Conservation (phyloP, 352 stramenopile genomes). For the Globisporangium emineosum region DNA sequence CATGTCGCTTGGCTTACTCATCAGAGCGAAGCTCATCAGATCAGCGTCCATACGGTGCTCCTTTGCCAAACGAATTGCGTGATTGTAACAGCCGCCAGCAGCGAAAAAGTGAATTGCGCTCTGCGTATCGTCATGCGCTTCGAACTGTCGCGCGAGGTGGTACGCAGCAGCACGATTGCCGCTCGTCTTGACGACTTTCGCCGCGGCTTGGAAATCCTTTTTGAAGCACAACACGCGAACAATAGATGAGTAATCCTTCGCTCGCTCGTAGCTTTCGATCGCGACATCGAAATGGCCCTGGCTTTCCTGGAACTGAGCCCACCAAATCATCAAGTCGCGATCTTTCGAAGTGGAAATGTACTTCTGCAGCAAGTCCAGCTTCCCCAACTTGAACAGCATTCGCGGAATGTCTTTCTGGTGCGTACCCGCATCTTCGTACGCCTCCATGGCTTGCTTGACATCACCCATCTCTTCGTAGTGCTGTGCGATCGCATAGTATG, state of each 20-base stretch:
- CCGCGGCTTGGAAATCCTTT: constrained; percentile 83
- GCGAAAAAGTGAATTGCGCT: constrained; percentile 92
- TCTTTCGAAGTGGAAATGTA: constrained; percentile 90
- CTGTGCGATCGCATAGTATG: constrained; percentile 85
- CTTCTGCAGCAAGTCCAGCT: constrained; percentile 88
- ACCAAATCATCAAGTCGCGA: constrained; percentile 89
- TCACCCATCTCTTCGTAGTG: constrained; percentile 89
- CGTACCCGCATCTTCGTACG: constrained; percentile 90
- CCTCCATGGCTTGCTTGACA: constrained; percentile 87
- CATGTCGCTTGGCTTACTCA: constrained; percentile 85
- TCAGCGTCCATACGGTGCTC: constrained; percentile 88
- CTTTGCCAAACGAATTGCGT: constrained; percentile 92
- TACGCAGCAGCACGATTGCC: constrained; percentile 76
- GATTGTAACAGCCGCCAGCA: constrained; percentile 87
- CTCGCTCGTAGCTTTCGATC: constrained; percentile 85
- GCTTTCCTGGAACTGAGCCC: constrained; percentile 92
- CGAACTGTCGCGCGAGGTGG: constrained; percentile 86
- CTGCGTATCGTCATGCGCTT: constrained; percentile 71
- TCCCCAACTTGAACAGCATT: constrained; percentile 90
- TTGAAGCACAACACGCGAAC: constrained; percentile 91
- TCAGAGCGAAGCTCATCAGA: constrained; percentile 90
- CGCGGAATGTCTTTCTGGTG: constrained; percentile 90
- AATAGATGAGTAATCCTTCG: constrained; percentile 87
- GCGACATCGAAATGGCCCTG: constrained; percentile 86
- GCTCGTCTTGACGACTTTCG: constrained; percentile 82